Conservation (phyloP, 768 basidiomycete species). For the Leccinum sublutescens region DNA sequence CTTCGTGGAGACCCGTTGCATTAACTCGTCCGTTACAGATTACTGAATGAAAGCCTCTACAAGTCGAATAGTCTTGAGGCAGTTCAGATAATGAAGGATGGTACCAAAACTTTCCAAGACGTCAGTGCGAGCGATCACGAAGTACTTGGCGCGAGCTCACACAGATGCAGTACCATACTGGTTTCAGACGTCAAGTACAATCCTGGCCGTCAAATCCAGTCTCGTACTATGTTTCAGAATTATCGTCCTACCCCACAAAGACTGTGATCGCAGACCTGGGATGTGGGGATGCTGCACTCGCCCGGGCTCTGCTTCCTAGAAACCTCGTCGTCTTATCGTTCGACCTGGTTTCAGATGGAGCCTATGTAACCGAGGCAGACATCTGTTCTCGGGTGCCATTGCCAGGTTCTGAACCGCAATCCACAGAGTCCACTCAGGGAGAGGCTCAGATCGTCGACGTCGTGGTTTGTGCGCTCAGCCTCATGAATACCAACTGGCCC, state of each 20-base stretch:
- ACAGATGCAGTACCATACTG: conserved; percentile 77
- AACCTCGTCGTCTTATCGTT: conserved; percentile 73
- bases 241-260: conserved; percentile 61
- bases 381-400: conserved; percentile 77
- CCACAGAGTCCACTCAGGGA: conserved; percentile 40
- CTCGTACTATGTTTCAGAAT: conserved; percentile 66
- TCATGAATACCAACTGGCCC: conserved; percentile 99
- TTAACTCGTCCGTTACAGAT: conserved; percentile 41
- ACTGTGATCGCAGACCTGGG: conserved; percentile 91
- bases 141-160: conserved; percentile 12
- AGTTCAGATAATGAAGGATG: conserved; percentile 77
- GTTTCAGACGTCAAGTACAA: conserved; percentile 88
- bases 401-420: conserved; percentile 67
- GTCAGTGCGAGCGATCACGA: conserved; percentile 40
- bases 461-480: conserved; percentile 88
- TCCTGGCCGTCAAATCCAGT: conserved; percentile 96
- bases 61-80: conserved; percentile 78
- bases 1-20: not conserved
- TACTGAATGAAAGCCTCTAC: conserved; percentile 92
- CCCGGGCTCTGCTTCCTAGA: conserved; percentile 66
- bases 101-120: conserved; percentile 80
- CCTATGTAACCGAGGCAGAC: conserved; percentile 87
- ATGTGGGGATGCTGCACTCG: conserved; percentile 91
- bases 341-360: conserved; percentile 73
- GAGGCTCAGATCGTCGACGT: conserved; percentile 84